These are phyloP conservation scores for Metschnikowia gelsemii DNA, from an alignment of 805 yeast species.

Conservation along the genomic window DNA sequence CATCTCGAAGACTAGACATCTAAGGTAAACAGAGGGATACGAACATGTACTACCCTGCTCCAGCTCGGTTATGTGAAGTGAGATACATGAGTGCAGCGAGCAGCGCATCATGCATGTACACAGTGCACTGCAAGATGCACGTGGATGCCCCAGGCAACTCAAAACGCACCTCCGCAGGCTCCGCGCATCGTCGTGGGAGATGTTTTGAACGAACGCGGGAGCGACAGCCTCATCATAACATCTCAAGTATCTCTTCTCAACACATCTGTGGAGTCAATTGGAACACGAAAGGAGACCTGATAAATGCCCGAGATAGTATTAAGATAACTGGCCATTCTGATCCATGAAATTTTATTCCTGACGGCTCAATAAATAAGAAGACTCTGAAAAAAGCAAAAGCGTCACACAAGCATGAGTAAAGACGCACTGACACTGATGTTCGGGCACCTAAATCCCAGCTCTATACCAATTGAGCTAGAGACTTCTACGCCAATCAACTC, in stretches of 20 bases:
- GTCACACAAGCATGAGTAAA: conserved; percentile 1
- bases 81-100: too few relatives aligned
- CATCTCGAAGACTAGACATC: conserved; percentile 12
- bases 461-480: conserved; percentile 15
- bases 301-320: background rate
- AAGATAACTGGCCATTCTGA: too few relatives aligned
- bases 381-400: too few relatives aligned
- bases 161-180: conserved; percentile 11
- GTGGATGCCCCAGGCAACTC: conserved; percentile 7
- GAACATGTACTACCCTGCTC: too few relatives aligned
- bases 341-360: too few relatives aligned
- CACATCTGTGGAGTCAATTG: too few relatives aligned
- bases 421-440: conserved; percentile 1
- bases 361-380: background rate
- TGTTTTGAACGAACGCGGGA: conserved; percentile 3
- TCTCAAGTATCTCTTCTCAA: too few relatives aligned
- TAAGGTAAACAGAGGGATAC: too few relatives aligned
- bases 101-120: too few relatives aligned
- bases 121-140: too few relatives aligned
- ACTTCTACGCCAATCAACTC: conserved; percentile 24
- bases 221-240: background rate
- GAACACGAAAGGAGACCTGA: background rate
- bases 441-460: conserved; percentile 9
- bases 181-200: conserved; percentile 7
- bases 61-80: too few relatives aligned